Evolutionary conservation across 2,329 filamentous ascomycete genomes (phyloP).

Genomic region (Aspergillus tamarii): DNA sequence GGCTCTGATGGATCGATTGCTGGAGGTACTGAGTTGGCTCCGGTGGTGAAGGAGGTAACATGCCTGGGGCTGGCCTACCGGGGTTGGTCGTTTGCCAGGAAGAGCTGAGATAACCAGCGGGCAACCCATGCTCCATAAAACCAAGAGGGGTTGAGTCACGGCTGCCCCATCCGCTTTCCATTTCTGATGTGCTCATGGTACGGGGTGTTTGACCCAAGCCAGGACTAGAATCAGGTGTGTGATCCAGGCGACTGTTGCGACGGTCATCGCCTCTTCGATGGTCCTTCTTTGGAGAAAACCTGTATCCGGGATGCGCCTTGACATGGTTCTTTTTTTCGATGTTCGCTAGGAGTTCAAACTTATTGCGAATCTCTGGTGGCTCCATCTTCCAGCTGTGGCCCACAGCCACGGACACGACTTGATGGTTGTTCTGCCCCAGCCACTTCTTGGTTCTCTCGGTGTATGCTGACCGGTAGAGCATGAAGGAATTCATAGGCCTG

Average conservation of each 20-base stretch:
- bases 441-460: slow-evolving; percentile 82
- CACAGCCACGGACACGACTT: slow-evolving; percentile 85
- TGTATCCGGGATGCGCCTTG: slow-evolving; percentile 85
- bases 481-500: slow-evolving; percentile 96
- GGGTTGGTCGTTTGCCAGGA: slow-evolving; percentile 58
- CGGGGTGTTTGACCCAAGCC: slow-evolving; percentile 24
- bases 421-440: slow-evolving; percentile 87
- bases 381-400: slow-evolving; percentile 86
- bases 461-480: slow-evolving; percentile 93
- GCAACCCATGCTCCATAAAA: slow-evolving; percentile 26
- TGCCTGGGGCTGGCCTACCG: slow-evolving; percentile 51
- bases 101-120: slow-evolving; percentile 44
- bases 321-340: slow-evolving; percentile 84
- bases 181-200: slow-evolving; percentile 31
- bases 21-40: slow-evolving; percentile 58
- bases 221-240: slow-evolving; percentile 24
- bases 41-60: slow-evolving; percentile 47
- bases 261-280: slow-evolving; percentile 60
- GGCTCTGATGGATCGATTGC: slow-evolving; percentile 48
- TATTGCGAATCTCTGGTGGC: slow-evolving; percentile 68
- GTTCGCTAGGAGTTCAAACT: slow-evolving; percentile 78
- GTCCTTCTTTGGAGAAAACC: slow-evolving; percentile 71
- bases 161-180: slow-evolving; percentile 33
- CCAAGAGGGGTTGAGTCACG: slow-evolving; percentile 42
- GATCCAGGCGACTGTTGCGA: slow-evolving; percentile 33